Percentiles rank a stretch among this genome's conserved stretches.
These are phyloP conservation scores for Claviceps digitariae DNA, from an alignment of 2,329 filamentous ascomycete species.

Conservation along the genomic window DNA sequence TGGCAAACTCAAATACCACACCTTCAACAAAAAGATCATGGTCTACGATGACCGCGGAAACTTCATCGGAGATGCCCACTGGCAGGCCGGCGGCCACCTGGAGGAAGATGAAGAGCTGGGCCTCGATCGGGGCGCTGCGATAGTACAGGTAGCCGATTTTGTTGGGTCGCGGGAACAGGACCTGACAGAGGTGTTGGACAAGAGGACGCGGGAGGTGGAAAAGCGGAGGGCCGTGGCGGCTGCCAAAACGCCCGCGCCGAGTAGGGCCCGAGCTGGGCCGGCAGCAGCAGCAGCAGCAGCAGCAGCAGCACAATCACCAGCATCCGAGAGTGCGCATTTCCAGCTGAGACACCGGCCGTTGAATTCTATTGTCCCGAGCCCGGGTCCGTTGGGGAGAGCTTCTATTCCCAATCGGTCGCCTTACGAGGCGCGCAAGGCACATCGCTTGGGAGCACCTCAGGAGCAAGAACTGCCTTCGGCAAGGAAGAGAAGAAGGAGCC, in stretches of 20 bases:
- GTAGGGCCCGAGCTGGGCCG: not conserved
- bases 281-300: constrained; percentile 11
- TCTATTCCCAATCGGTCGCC: constrained; percentile 20
- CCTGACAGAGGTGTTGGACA: constrained; percentile 60
- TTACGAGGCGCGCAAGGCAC: constrained; percentile 17
- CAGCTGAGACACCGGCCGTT: constrained; percentile 29
- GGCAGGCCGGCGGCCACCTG: constrained; percentile 54
- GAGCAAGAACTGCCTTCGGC: constrained; percentile 11
- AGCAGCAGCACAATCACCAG: too few relatives aligned
- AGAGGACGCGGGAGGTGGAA: constrained; percentile 45
- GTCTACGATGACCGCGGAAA: constrained; percentile 73
- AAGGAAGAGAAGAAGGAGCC: constrained; percentile 16
- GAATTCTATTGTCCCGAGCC: constrained; percentile 22
- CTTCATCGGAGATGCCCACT: constrained; percentile 75
- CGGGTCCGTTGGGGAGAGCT: constrained; percentile 19
- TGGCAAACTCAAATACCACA: constrained; percentile 75
- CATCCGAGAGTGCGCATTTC: constrained; percentile 16
- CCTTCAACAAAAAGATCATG: constrained; percentile 85
- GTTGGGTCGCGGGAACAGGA: constrained; percentile 66
- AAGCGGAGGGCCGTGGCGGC: constrained; percentile 32
- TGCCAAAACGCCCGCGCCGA: constrained; percentile 18
- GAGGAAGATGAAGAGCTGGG: constrained; percentile 71
- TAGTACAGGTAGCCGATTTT: constrained; percentile 69
- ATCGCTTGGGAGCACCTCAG: constrained; percentile 1
- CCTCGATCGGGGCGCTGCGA: constrained; percentile 59